Percentiles rank a stretch among this genome's conserved stretches.
phyloP scores from a whole-genome alignment of 805 yeast species.

The Candida ovalis region DNA sequence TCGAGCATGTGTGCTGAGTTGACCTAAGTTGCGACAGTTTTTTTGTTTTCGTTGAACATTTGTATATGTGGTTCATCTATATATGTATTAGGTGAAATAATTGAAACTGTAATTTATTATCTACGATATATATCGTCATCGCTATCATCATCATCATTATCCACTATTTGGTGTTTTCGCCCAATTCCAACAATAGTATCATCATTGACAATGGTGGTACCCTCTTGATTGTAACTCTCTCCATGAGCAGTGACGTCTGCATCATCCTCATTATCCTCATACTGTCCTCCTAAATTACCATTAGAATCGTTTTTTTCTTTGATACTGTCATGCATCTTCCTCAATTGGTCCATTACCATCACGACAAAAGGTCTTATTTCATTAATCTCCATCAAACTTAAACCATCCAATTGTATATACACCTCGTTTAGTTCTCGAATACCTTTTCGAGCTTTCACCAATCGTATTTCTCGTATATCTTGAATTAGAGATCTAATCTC shows the following conservation, averaged over 20 bases:
- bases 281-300: not conserved
- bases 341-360: slow-evolving; percentile 75
- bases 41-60: not conserved
- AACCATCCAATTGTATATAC: slow-evolving; percentile 76
- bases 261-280: not conserved
- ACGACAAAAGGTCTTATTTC: slow-evolving; percentile 81
- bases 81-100: no score
- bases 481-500: slow-evolving; percentile 68
- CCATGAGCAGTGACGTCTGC: not conserved
- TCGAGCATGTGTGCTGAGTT: slow-evolving; percentile 61
- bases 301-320: slow-evolving; percentile 9
- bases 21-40: not conserved
- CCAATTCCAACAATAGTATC: not conserved
- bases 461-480: slow-evolving; percentile 80
- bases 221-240: not conserved
- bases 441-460: slow-evolving; percentile 79
- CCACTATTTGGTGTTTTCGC: not conserved
- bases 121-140: slow-evolving; percentile 23
- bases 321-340: slow-evolving; percentile 44
- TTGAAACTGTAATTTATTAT: no score
- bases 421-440: slow-evolving; percentile 73
- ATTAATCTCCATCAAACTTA: slow-evolving; percentile 81
- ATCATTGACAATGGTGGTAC: slow-evolving; percentile 1
- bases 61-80: not conserved
- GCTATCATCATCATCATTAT: slow-evolving; percentile 18